Evolutionary conservation across 441 rosid genomes (phyloP).

Genomic region (Populus hybrid): DNA sequence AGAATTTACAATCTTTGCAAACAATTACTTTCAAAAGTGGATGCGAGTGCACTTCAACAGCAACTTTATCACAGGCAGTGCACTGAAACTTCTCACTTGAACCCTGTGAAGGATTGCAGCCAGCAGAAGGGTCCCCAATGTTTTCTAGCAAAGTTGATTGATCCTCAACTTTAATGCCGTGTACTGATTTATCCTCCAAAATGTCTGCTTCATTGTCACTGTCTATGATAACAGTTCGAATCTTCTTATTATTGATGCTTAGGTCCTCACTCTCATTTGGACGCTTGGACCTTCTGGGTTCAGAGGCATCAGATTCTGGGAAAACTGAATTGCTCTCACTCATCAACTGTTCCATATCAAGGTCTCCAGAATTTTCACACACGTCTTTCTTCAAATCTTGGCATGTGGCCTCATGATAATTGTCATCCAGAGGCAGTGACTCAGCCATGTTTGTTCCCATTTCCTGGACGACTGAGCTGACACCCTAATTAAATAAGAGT

Average conservation of each 20-base stretch:
- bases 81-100: constrained; percentile 52
- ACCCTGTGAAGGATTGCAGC: constrained; percentile 31
- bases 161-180: constrained; percentile 26
- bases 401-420: constrained; percentile 22
- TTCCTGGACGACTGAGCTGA: constrained; percentile 26
- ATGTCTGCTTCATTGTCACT: constrained; percentile 47
- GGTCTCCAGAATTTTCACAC: constrained; percentile 32
- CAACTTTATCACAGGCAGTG: constrained; percentile 73
- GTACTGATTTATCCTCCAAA: constrained; percentile 29
- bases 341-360: constrained; percentile 25
- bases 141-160: constrained; percentile 28
- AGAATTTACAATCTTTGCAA: constrained; percentile 83
- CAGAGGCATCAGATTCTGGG: constrained; percentile 36
- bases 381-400: constrained; percentile 35
- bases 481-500: constrained; percentile 30
- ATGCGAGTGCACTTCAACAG: constrained; percentile 70
- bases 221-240: constrained; percentile 33
- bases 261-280: constrained; percentile 41
- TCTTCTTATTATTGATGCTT: constrained; percentile 42
- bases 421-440: constrained; percentile 25
- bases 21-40: constrained; percentile 84
- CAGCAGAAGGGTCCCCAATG: constrained; percentile 20
- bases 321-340: constrained; percentile 36
- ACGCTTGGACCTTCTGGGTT: constrained; percentile 41
- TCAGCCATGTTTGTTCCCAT: constrained; percentile 38